Evolutionary conservation across 768 basidiomycete species (phyloP), one percentile per base, ranked within the genome.

Genomic region (Galerina marginata): DNA sequence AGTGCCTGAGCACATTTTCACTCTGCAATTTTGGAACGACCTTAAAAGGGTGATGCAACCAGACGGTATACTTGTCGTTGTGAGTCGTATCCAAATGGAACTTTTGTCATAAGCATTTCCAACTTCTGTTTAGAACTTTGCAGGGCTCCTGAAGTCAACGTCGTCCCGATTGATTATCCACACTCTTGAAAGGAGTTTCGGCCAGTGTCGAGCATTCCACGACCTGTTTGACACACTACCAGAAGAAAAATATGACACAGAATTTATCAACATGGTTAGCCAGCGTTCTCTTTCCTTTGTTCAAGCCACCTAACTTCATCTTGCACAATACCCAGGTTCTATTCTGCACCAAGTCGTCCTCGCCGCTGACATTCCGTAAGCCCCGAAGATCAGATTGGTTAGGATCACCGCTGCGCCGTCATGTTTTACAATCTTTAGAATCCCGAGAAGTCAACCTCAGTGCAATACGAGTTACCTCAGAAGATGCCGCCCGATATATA

Each of bases 1-100:
- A n/a, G 88, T 98, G 2, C 95, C 96, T 0, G 78, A 87, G 39
- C 89, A 93, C 67, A 76, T 98, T 53, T 98, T 91, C 74, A 92
- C 95, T 0, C 42, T 83, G 33, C 89, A 95, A 65, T 96, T 96
- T 70, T 96, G 93, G 92, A 64, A 79, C 23, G 86, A 88, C 54
- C 69, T 96, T 53, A 88, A 85, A 66, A 67, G 72, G 2, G 70
- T 88, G 16, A 82, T 96, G 73, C 79, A 83, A 11, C 78, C 84
- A 3, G 86, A 92, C 48, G 96, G 91, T 3, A 79, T 95, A 14
- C 72, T 96, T 12, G 93, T 87, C 16, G 87, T 97, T 65, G 95
- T 95, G 64, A 46, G 43, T 55, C 42, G 40, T 39, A 29, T 50
- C 51, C 39, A 37, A 14, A n/a, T 50, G 52, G 14, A 16, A 20